Conservation (phyloP, 768 basidiomycete genomes). For the Boletus fagicola region DNA sequence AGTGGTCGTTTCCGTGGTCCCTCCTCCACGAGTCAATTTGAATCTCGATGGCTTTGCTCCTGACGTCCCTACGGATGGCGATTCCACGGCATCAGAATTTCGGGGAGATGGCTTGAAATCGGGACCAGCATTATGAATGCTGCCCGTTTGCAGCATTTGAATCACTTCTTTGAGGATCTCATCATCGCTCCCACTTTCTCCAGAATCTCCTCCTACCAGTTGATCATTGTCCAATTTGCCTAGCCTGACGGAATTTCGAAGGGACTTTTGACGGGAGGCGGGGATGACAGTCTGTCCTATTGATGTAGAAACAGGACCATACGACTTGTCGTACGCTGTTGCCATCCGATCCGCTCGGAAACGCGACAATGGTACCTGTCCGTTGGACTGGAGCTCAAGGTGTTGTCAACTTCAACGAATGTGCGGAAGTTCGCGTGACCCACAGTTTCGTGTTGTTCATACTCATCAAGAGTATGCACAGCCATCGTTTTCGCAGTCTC, state of each 20-base stretch:
- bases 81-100: background rate
- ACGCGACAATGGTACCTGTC: slow-evolving; percentile 56
- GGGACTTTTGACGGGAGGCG: slow-evolving; percentile 43
- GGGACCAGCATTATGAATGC: slow-evolving; percentile 54
- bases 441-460: slow-evolving; percentile 47
- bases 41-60: slow-evolving; percentile 49
- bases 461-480: slow-evolving; percentile 42
- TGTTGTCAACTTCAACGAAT: slow-evolving; percentile 2
- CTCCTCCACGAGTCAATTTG: slow-evolving; percentile 30
- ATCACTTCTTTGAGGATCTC: slow-evolving; percentile 49
- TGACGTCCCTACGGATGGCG: background rate
- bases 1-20: slow-evolving; percentile 10
- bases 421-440: slow-evolving; percentile 15
- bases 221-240: slow-evolving; percentile 53
- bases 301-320: slow-evolving; percentile 37
- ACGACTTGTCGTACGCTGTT: slow-evolving; percentile 45
- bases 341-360: slow-evolving; percentile 62
- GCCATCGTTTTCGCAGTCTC: slow-evolving; percentile 52
- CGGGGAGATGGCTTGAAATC: slow-evolving; percentile 28
- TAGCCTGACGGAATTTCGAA: slow-evolving; percentile 53
- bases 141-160: slow-evolving; percentile 49
- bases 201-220: slow-evolving; percentile 49
- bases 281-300: slow-evolving; percentile 44
- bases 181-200: slow-evolving; percentile 56
- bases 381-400: slow-evolving; percentile 31